A percentile compares a stretch with the other conserved stretches of the same genome.
Conservation (phyloP, 2,329 filamentous ascomycete genomes). For the Fusarium coicis region DNA sequence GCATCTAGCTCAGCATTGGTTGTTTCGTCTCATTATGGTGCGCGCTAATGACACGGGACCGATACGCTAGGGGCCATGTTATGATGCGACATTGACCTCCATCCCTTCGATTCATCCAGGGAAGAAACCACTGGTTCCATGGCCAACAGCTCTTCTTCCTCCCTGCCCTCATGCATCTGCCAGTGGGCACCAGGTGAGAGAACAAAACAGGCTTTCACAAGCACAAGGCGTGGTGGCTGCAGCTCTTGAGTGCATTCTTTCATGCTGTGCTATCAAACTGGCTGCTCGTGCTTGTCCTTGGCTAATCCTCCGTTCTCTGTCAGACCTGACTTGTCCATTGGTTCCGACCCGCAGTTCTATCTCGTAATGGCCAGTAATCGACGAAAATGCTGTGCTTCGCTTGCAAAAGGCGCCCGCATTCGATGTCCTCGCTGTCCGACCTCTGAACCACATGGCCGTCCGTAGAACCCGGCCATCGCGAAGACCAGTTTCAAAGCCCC, state of each 20-base stretch:
- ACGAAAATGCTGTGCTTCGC: slow-evolving; percentile 33
- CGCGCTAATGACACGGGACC: slow-evolving; percentile 29
- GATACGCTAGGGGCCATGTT: slow-evolving; percentile 28
- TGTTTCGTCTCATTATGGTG: slow-evolving; percentile 21
- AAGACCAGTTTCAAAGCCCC: slow-evolving; percentile 19
- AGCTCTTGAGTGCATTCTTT: slow-evolving; percentile 22
- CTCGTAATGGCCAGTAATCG: slow-evolving; percentile 23
- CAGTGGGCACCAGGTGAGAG: neutral
- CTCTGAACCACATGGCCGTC: slow-evolving; percentile 29
- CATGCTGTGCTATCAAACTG: slow-evolving; percentile 32
- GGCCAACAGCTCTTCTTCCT: neutral
- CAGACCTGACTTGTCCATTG: slow-evolving; percentile 29
- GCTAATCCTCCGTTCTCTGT: slow-evolving; percentile 19
- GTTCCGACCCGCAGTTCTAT: slow-evolving; percentile 25
- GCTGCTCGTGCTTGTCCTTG: slow-evolving; percentile 11
- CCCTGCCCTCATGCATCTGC: neutral
- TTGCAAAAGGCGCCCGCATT: slow-evolving; percentile 13
- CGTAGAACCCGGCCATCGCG: slow-evolving; percentile 18
- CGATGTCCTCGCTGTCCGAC: slow-evolving; percentile 9
- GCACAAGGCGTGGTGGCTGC: slow-evolving; percentile 32
- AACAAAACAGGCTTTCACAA: slow-evolving; percentile 39
- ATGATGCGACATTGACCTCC: slow-evolving; percentile 1
- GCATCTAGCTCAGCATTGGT: slow-evolving; percentile 26
- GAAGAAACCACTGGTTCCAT: slow-evolving; percentile 16
- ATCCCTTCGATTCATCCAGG: neutral